A percentile compares a stretch with the other conserved stretches of the same genome.
Evolutionary conservation across 108 stramenopile species (phyloP).

Genomic region (Mediolabrus comicus): DNA sequence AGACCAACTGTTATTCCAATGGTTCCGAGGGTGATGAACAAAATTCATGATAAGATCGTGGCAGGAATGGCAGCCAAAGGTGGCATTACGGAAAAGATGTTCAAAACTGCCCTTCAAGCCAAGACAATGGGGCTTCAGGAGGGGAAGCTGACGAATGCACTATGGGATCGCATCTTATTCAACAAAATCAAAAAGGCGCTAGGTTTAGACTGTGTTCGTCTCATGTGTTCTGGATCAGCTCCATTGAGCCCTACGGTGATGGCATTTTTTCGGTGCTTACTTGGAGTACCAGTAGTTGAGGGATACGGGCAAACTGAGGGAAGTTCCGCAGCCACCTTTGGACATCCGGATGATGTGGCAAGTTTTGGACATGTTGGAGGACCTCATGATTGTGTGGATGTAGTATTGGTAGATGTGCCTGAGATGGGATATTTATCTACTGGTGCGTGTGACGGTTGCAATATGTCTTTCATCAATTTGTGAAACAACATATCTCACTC

Average conservation of each 20-base stretch:
- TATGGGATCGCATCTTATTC: conserved; percentile 95
- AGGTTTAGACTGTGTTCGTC: conserved; percentile 85
- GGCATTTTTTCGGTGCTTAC: conserved; percentile 88
- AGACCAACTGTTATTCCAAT: conserved; percentile 90
- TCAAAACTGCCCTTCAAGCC: conserved; percentile 83
- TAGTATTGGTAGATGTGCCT: conserved; percentile 88
- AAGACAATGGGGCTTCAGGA: conserved; percentile 71
- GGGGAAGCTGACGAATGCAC: conserved; percentile 68
- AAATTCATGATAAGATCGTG: conserved; percentile 92
- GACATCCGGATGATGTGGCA: conserved; percentile 65
- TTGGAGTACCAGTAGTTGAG: conserved; percentile 92
- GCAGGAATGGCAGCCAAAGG: conserved; percentile 85
- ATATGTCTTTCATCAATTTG: background rate
- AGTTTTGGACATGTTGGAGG: conserved; percentile 95
- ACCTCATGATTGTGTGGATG: conserved; percentile 78
- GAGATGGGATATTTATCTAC: conserved; percentile 95
- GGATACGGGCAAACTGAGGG: conserved; percentile 98
- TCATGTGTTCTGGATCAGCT: conserved; percentile 91
- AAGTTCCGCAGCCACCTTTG: conserved; percentile 73
- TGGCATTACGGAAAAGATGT: conserved; percentile 87
- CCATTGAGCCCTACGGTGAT: conserved; percentile 87
- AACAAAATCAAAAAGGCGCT: conserved; percentile 88
- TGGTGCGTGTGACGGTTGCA: conserved; percentile 29
- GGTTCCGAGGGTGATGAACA: conserved; percentile 94
- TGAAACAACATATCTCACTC: background rate